Evolutionary conservation across 2,329 filamentous ascomycete species (phyloP).

Genomic region (Phaeosphaeriaceae sp.): DNA sequence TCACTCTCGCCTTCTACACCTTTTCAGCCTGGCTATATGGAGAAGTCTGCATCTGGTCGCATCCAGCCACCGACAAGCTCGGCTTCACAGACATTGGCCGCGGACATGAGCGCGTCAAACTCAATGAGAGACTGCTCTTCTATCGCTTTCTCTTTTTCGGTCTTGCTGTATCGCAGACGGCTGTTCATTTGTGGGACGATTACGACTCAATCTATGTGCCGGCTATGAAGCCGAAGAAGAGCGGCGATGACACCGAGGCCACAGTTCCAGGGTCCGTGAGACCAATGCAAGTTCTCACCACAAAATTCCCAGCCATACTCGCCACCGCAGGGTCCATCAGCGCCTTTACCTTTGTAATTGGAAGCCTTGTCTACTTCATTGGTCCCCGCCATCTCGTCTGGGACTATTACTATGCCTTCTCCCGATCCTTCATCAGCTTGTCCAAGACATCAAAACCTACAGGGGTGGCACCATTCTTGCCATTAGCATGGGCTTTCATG

Average conservation of each 20-base stretch:
- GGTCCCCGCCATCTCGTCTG: constrained; percentile 39
- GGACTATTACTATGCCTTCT: constrained; percentile 68
- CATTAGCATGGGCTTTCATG: constrained; percentile 59
- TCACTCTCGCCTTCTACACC: constrained; percentile 77
- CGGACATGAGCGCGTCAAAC: constrained; percentile 69
- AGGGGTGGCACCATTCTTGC: constrained; percentile 64
- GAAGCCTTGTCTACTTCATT: constrained; percentile 38
- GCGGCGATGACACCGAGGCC: constrained; percentile 16
- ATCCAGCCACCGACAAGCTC: constrained; percentile 65
- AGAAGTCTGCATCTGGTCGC: constrained; percentile 79
- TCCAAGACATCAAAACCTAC: constrained; percentile 67
- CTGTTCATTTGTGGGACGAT: constrained; percentile 73
- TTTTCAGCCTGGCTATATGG: constrained; percentile 81
- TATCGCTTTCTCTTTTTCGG: constrained; percentile 73
- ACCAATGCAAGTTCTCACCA: constrained; percentile 27
- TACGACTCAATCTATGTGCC: constrained; percentile 70
- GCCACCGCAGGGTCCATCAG: constrained; percentile 16
- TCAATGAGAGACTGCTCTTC: constrained; percentile 89
- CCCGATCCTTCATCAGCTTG: constrained; percentile 76
- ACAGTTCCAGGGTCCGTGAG: constrained; percentile 15
- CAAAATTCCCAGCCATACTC: constrained; percentile 24
- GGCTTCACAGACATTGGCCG: constrained; percentile 74
- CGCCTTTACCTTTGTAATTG: constrained; percentile 58
- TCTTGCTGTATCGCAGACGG: constrained; percentile 72
- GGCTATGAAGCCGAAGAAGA: constrained; percentile 32